Evolutionary conservation across 805 yeast genomes (phyloP), one percentile per base, ranked within the genome.

Genomic region (Spathaspora girioi): DNA sequence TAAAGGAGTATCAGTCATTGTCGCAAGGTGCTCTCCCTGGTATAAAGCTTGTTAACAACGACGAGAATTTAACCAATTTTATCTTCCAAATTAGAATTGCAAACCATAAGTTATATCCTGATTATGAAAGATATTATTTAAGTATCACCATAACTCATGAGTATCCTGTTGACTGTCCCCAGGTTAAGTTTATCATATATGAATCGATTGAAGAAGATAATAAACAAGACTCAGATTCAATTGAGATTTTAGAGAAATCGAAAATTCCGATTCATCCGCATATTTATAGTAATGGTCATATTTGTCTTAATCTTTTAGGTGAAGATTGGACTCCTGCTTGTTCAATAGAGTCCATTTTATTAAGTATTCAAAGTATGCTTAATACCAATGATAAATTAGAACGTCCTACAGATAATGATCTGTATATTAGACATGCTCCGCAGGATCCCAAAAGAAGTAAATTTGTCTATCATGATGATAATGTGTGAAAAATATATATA

Each of bases 221-320:
- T 5, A 52, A 43, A 2, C 47, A 46, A 14, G 52, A 47, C 18
- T 56, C 53, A 29, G 54, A 32, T 5, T 45, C 49, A 8, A 17
- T 52, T 14, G 41, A 48, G 15, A 49, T 48, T 23, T 19, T 45
- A 15, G 50, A 52, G 23, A 50, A 47, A 46, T 46, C 35, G 38
- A 57, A 47, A 11, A 77, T 86, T 3, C 93, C 93, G 1, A 58
- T 84, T 2, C 91, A 86, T 60, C 93, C 93, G 0, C 93, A 86
- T 60, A 74, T 86, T 2, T 86, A 86, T 60, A 77, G 86, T 31
- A 87, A 87, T 59, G 93, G 92, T 1, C 92, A 87, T 59, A 86
- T 86, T n/a, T 86, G 93, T 61, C 68, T 86, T 18, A 82, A 86
- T 59, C 66, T 87, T 1, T 66, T 86, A 38, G 89, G 87, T 2